Percentiles rank a stretch among this genome's conserved stretches.
phyloP scores from a whole-genome alignment of 2,329 filamentous ascomycete species.

The Colletotrichum sp. region DNA sequence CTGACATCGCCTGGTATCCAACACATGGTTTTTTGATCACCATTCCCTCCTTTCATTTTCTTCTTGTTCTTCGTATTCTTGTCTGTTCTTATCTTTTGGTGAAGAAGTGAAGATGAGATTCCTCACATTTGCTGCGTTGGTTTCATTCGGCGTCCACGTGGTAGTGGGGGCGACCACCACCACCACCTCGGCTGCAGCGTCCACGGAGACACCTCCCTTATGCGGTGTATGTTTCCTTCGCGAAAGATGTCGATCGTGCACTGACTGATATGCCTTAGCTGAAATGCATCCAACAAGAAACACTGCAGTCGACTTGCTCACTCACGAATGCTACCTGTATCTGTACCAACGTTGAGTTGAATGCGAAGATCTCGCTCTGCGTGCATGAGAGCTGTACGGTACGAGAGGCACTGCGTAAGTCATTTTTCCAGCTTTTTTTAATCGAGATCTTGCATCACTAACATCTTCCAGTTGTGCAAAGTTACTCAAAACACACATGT shows the following conservation, averaged over 20 bases:
- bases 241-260: not conserved
- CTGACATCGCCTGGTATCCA: not conserved
- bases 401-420: slow-evolving; percentile 18
- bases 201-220: slow-evolving; percentile 14
- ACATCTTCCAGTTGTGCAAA: not conserved
- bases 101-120: slow-evolving; percentile 15
- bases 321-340: slow-evolving; percentile 24
- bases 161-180: slow-evolving; percentile 6
- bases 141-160: not conserved
- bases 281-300: slow-evolving; percentile 22
- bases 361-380: slow-evolving; percentile 22
- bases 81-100: not conserved
- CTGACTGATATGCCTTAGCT: slow-evolving; percentile 16
- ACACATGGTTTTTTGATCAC: not conserved
- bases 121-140: not conserved
- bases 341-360: slow-evolving; percentile 27
- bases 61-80: not conserved
- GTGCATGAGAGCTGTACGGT: slow-evolving; percentile 22
- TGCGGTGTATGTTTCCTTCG: slow-evolving; percentile 22
- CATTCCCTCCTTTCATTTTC: not conserved
- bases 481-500: slow-evolving; percentile 29
- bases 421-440: too few relatives aligned
- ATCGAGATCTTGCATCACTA: not conserved
- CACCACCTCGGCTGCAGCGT: not conserved
- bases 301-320: slow-evolving; percentile 7